Conservation (phyloP, 176 grass and related monocot species). For the Dendrocalamus sinicus region DNA sequence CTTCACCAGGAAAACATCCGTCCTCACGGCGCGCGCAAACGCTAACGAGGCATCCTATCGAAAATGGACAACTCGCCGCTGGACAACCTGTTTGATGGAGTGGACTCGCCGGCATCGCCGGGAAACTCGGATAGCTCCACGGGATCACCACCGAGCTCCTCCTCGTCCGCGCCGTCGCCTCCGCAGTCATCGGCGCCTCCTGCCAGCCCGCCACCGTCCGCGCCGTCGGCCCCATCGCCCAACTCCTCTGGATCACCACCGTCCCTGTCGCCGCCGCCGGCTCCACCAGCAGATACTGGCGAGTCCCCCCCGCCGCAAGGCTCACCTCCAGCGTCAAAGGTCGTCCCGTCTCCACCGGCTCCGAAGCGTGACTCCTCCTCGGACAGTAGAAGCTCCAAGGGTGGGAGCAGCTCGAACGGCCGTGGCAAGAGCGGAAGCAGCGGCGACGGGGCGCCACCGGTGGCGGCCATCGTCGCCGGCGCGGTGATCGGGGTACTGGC, state of each 20-base stretch:
- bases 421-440: conserved; percentile 28
- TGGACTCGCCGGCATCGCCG: background rate
- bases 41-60: background rate
- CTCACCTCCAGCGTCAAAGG: conserved; percentile 16
- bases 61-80: conserved; percentile 42
- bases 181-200: conserved; percentile 3
- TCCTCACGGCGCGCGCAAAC: conserved; percentile 20
- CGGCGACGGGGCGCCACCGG: background rate
- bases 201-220: conserved; percentile 26
- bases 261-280: conserved; percentile 26
- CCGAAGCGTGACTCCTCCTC: conserved; percentile 31
- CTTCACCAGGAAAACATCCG: conserved; percentile 45
- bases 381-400: conserved; percentile 16
- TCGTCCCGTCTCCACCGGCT: conserved; percentile 11
- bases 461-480: conserved; percentile 36
- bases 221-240: conserved; percentile 30
- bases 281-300: background rate
- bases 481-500: conserved; percentile 45
- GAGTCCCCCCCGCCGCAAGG: background rate
- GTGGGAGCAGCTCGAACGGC: conserved; percentile 11
- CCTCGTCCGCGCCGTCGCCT: conserved; percentile 11
- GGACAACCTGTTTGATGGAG: background rate
- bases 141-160: conserved; percentile 20
- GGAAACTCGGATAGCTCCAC: background rate
- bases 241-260: background rate